These are phyloP conservation scores for Brassica cretica DNA, from an alignment of 345 rosid species.

Conservation along the genomic window DNA sequence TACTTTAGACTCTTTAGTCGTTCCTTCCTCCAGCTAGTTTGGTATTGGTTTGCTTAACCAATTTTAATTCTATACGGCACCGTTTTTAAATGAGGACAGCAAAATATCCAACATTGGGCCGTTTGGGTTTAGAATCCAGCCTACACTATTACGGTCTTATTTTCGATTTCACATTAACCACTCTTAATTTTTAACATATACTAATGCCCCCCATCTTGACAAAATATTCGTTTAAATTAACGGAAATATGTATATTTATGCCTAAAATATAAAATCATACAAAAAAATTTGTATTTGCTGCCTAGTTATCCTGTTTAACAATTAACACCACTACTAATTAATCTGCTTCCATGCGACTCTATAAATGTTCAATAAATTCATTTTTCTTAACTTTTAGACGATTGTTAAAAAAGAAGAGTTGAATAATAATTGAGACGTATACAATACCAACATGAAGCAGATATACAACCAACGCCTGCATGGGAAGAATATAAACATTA, in stretches of 20 bases:
- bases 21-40: neutral
- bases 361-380: neutral
- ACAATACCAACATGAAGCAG: conserved; percentile 16
- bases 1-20: neutral
- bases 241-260: neutral
- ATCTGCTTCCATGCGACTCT: neutral
- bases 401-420: too few relatives aligned
- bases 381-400: neutral
- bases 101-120: neutral
- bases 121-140: neutral
- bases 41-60: neutral
- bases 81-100: neutral
- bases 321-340: neutral
- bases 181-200: too few relatives aligned
- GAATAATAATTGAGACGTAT: conserved; percentile 18
- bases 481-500: neutral
- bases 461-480: conserved; percentile 21
- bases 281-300: neutral
- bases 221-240: neutral
- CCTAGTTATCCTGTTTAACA: neutral
- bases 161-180: neutral
- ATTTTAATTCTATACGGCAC: neutral
- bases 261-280: neutral
- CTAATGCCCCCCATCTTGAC: neutral
- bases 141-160: neutral